These are phyloP conservation scores for Pisolithus albus DNA, from an alignment of 768 basidiomycete species.

Conservation along the genomic window DNA sequence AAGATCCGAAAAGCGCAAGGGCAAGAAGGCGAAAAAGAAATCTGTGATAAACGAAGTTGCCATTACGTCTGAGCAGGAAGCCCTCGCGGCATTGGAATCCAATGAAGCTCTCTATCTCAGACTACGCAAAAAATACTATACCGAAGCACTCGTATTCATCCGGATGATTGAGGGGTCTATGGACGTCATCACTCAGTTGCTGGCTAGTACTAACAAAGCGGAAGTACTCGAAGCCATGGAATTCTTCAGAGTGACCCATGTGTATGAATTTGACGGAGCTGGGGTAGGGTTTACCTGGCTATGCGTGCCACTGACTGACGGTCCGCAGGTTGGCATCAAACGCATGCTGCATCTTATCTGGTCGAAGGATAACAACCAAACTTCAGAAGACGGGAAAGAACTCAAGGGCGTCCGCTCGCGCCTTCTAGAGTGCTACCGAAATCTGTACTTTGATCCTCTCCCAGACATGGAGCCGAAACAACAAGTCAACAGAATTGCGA, in stretches of 20 bases:
- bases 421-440: constrained; percentile 83
- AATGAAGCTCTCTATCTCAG: constrained; percentile 60
- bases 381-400: constrained; percentile 72
- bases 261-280: constrained; percentile 74
- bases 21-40: constrained; percentile 44
- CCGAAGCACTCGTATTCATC: constrained; percentile 83
- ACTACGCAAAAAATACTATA: constrained; percentile 78
- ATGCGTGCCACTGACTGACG: constrained; percentile 1
- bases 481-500: constrained; percentile 87
- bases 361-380: constrained; percentile 84
- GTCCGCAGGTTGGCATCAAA: constrained; percentile 71
- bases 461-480: constrained; percentile 70
- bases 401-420: constrained; percentile 83
- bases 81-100: constrained; percentile 60
- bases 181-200: constrained; percentile 63
- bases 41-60: constrained; percentile 68
- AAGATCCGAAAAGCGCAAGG: constrained; percentile 36
- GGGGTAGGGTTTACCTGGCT: constrained; percentile 40
- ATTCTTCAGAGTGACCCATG: constrained; percentile 78
- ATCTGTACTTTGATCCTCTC: constrained; percentile 81
- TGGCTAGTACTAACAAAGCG: constrained; percentile 81
- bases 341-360: constrained; percentile 97
- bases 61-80: constrained; percentile 64
- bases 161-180: constrained; percentile 58
- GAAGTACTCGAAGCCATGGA: constrained; percentile 84